A percentile compares a stretch with the other conserved stretches of the same genome.
phyloP scores from a whole-genome alignment of 2,329 filamentous ascomycete species.

The Botrytis galanthina region DNA sequence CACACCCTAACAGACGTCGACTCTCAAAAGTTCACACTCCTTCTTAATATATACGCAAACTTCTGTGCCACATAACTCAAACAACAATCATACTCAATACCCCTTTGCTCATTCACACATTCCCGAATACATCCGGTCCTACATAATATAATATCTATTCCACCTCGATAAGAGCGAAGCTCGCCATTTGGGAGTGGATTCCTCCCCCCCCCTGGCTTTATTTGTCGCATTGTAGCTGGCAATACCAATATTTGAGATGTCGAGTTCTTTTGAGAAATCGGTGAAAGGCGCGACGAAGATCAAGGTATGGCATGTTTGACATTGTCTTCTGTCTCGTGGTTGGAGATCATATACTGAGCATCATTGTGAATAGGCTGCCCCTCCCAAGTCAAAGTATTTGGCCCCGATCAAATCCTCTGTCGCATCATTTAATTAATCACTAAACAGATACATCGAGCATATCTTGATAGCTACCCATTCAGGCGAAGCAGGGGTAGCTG shows the following conservation, averaged over 20 bases:
- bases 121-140: slow-evolving; percentile 8
- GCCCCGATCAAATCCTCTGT: slow-evolving; percentile 5
- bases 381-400: slow-evolving; percentile 92
- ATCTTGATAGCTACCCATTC: slow-evolving; percentile 94
- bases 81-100: background rate
- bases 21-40: background rate
- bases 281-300: slow-evolving; percentile 99
- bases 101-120: slow-evolving; percentile 6
- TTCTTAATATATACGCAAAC: background rate
- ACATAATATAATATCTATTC: slow-evolving; percentile 1
- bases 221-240: slow-evolving; percentile 18
- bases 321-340: slow-evolving; percentile 8
- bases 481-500: slow-evolving; percentile 89
- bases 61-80: background rate
- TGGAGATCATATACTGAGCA: slow-evolving; percentile 22
- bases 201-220: slow-evolving; percentile 19
- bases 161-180: slow-evolving; percentile 11
- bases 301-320: slow-evolving; percentile 59
- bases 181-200: slow-evolving; percentile 15
- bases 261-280: slow-evolving; percentile 94
- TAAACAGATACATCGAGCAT: slow-evolving; percentile 69
- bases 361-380: slow-evolving; percentile 65
- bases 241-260: slow-evolving; percentile 50
- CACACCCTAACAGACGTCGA: background rate
- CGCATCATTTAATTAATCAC: slow-evolving; percentile 26